Base-by-base conservation (phyloP, 75 land plant genomes). In the Selaginella moellendorffii region DNA sequence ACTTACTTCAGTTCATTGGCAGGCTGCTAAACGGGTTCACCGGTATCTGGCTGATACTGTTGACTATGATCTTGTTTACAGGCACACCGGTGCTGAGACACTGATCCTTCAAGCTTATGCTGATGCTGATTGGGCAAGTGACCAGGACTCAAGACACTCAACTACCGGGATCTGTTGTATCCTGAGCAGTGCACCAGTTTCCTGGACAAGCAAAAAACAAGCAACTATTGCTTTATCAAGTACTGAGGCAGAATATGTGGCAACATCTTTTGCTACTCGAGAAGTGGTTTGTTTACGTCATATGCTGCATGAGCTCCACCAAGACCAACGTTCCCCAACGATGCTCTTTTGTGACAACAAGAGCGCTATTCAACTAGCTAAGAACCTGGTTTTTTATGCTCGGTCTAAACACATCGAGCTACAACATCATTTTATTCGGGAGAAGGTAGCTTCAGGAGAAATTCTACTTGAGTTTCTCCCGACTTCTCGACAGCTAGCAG, bases 191-290 rank as follows among this genome's bases (percentile, higher is more conserved):
- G 63, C 28, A 24, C 26, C 42, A 0, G 28, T 76, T 1, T 63
- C 66, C 5, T 71, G 78, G 74, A 30, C 26, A 31, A 36, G 52
- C 12, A 76, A 76, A 66, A 71, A 76, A 30, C 70, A 76, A 29
- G 1, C 70, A 17, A 53, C 52, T 22, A 54, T 71, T 1, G 25
- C 70, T 22, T 61, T 24, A 29, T 71, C 73, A n/a, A 53, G 31
- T 56, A 28, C 72, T 20, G 28, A 70, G 60, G 51, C 56, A 0
- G 42, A 69, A 52, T 63, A 67, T 22, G 5, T 58, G 66, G 62
- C 62, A 31, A 12, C 54, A 28, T 60, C 77, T 12, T 9, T 1
- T 0, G 27, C 68, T 0, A 10, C 30, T 17, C 20, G 72, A 54
- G 72, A 74, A 24, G 18, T 74, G 19, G 23, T 61, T 1, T 74